Base-by-base conservation (phyloP, 2,329 filamentous ascomycete species). In the Cadophora gregata region DNA sequence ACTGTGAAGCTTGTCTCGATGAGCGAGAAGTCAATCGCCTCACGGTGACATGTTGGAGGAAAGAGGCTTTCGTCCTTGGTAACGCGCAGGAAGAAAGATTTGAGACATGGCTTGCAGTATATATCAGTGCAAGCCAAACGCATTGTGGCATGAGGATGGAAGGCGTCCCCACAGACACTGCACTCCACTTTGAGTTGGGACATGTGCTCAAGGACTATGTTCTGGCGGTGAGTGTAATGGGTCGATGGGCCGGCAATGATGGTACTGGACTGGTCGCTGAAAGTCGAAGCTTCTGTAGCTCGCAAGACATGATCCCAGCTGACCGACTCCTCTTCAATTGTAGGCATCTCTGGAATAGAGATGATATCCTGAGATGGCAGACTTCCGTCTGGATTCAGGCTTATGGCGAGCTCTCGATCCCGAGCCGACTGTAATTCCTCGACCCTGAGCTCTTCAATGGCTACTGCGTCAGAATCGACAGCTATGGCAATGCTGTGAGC, bases 41-140 rank as follows among this genome's bases (percentile, higher is more conserved):
- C 45, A 45, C 66, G 61, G 50, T 71, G 69, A 65, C 70, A 74
- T 66, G 51, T 73, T 68, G 67, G 69, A 61, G 68, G 70, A 55
- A 73, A 72, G 53, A 72, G 66, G 62, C 38, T 67, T 69, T 74
- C 70, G 60, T 73, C 31, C 31, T 33, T 33, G 29, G 68, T 50
- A 67, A 68, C 65, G 62, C 68, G 70, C 38, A 72, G 31, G 61
- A 72, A 72, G 53, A 71, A 68, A 56, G 65, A 69, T 60, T 71
- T 74, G 51, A 73, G 70, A 65, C 71, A 73, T 38, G 66, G 56
- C 61, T 71, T 72, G 63, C 68, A 73, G 67, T 73, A 72, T 51
- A 72, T 24, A 69, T 72, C 68, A 45, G 31, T 62, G 61, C 68
- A 72, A 63, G n/a, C 65, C 62, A 74, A 68, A 67, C 66, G 66